Evolutionary conservation across 2,329 filamentous ascomycete genomes (phyloP), one percentile per base, ranked within the genome.

Genomic region (Fusarium praegraminearum): DNA sequence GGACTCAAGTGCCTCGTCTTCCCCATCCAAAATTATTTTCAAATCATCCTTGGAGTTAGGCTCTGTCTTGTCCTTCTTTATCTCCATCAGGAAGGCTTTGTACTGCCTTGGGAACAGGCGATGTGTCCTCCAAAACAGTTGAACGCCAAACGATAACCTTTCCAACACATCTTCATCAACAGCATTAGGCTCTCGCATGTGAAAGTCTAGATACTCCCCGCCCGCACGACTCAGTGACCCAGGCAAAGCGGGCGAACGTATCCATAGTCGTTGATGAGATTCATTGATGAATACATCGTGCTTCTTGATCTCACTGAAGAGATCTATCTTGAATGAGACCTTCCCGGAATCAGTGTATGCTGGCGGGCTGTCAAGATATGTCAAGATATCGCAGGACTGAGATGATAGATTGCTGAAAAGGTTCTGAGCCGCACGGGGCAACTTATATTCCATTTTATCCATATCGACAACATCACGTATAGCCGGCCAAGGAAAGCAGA

Each of bases 401-500:
- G 41, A 59, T 0, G 66, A 62, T 6, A 69, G 32, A 30, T 68
- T 69, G 5, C 4, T 56, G 20, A 69, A 69, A 3, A 69, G n/a
- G 20, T 57, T 69, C 24, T 69, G 66, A 1, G 66, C 65, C 1
- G 65, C 46, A 1, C 66, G 60, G 4, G 66, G 60, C 0, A 69
- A 44, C 13, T 3, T 8, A 18, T 66, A 40, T 22, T 65, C 32
- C 67, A 69, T 52, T 13, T 36, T 52, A 0, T 69, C 43, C 60
- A 69, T 50, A 26, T 66, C 51, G 13, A 69, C 51, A 8, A 62
- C 43, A 41, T 69, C 65, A 16, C 66, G 65, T 9, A 69, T 69
- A 1, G 66, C 60, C 13, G 44, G 60, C 66, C 66, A 69, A 6
- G 66, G 66, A 7, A 69, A 69, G 41, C 66, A 69, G 12, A 69